Evolutionary conservation across 345 rosid genomes (phyloP), one percentile per base, ranked within the genome.

Genomic region (Hirschfeldia incana): DNA sequence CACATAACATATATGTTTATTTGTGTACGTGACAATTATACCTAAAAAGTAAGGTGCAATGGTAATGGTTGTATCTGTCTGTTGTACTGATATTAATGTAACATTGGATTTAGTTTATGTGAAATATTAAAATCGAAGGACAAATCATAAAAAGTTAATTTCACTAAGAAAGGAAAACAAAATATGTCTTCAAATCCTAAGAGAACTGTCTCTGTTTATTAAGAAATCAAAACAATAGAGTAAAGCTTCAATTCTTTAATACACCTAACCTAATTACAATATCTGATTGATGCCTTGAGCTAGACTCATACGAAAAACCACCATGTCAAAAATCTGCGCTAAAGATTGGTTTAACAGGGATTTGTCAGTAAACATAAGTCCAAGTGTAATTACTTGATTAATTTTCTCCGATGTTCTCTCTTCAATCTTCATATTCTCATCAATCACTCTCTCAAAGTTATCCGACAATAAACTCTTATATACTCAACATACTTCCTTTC

Each of bases 301-400:
- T 82, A 44, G 89, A 71, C 73, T 82, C 78, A 44, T 88, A 79
- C 53, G 70, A 76, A 63, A 70, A 78, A 59, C n/a, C 13, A 88
- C 79, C 87, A 85, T 78, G 46, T 74, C 73, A 53, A 13, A 73
- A 59, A 91, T 87, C 83, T 87, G 88, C 37, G 42, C 66, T 9
- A 80, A 88, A 73, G 74, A 80, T 81, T 13, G 89, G 90, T 8
- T 83, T 44, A 73, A 30, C 12, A 77, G 82, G 30, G 88, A 69
- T 60, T 80, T 85, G 71, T 89, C 90, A 4, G 81, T 86, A 77
- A 92, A 91, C 85, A 84, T 76, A 57, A 89, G 76, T 55, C 91
- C 92, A 51, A 91, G 82, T 0, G 75, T 82, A 11, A 88, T 73
- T 26, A 85, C 88, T 65, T 87, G 85, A 78, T 87, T 84, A 42